These are phyloP conservation scores for Alopecurus myosuroides DNA, from an alignment of 176 grass and related monocot genomes.

Conservation along the genomic window DNA sequence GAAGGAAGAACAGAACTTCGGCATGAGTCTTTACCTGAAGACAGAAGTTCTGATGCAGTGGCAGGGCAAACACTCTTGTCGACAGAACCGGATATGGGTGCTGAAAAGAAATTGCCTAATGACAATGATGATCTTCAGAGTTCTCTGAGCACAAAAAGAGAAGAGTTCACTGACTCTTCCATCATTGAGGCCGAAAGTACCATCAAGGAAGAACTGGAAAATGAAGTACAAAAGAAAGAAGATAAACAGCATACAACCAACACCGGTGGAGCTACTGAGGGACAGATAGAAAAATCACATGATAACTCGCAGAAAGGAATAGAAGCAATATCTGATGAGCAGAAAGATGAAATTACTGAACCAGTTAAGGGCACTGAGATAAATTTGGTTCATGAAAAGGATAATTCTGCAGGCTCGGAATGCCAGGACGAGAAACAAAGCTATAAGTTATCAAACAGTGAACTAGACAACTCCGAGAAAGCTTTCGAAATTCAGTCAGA, in stretches of 20 bases:
- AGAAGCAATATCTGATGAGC: constrained; percentile 26
- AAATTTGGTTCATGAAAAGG: constrained; percentile 21
- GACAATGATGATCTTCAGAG: background rate
- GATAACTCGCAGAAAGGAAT: constrained; percentile 6
- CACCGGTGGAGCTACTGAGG: background rate
- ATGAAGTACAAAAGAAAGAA: constrained; percentile 32
- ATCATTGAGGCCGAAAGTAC: constrained; percentile 13
- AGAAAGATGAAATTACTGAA: constrained; percentile 20
- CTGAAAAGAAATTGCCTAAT: constrained; percentile 13
- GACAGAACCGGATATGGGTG: constrained; percentile 11
- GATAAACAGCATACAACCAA: constrained; percentile 11
- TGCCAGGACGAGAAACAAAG: constrained; percentile 17
- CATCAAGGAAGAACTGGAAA: constrained; percentile 9
- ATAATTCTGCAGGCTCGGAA: constrained; percentile 21
- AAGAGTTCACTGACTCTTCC: constrained; percentile 25
- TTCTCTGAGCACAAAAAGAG: constrained; percentile 18
- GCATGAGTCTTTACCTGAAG: constrained; percentile 19
- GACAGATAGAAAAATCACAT: constrained; percentile 17
- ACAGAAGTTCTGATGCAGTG: constrained; percentile 14
- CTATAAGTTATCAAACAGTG: constrained; percentile 4
- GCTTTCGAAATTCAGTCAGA: constrained; percentile 10
- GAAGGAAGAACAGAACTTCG: constrained; percentile 21
- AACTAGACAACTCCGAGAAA: constrained; percentile 10
- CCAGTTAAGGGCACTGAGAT: constrained; percentile 24
- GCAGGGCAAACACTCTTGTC: background rate